Evolutionary conservation across 345 rosid species (phyloP), one percentile per base, ranked within the genome.

Genomic region (Moricandia moricandioides): DNA sequence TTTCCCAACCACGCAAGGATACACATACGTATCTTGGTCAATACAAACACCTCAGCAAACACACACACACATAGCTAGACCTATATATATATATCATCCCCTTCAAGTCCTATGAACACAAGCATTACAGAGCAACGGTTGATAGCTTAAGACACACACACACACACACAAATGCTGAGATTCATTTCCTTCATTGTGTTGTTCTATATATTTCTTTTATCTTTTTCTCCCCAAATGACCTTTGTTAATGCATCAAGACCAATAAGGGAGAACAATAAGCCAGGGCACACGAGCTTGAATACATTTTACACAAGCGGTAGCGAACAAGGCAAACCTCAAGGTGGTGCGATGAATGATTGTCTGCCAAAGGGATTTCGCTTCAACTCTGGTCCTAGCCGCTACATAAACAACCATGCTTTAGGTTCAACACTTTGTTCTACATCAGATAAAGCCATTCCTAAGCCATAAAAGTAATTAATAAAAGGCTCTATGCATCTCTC

Each of bases 321-420:
- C 33, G 2, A 47, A 34, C 66, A 34, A 77, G 71, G 40, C 7
- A 6, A 7, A 45, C 35, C 65, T 17, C 56, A 1, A 0, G 54
- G 13, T 71, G 72, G 72, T 45, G 18, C 16, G 16, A 43, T 65
- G 27, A 65, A 47, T 4, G 72, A 47, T 57, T 77, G 80, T 35
- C 58, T 77, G 8, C 80, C 80, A 71, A 77, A 77, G 39, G 76
- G 80, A 5, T 16, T 65, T 71, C 76, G 8, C 16, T 71, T 77
- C 27, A 77, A 35, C 11, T 77, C 80, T 0, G 76, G 62, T 65
- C 80, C 80, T 33, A 77, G 80, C 55, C 80, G 55, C n/a, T 77
- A 77, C 55, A 77, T 71, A 2, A 77, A 77, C 31, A 56, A n/a
- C 52, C 80, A 33, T 26, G 10, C 62, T 56, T 70, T 65, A 34